phyloP scores from a whole-genome alignment of 2,329 filamentous ascomycete species.

The Blastomyces silverae region DNA sequence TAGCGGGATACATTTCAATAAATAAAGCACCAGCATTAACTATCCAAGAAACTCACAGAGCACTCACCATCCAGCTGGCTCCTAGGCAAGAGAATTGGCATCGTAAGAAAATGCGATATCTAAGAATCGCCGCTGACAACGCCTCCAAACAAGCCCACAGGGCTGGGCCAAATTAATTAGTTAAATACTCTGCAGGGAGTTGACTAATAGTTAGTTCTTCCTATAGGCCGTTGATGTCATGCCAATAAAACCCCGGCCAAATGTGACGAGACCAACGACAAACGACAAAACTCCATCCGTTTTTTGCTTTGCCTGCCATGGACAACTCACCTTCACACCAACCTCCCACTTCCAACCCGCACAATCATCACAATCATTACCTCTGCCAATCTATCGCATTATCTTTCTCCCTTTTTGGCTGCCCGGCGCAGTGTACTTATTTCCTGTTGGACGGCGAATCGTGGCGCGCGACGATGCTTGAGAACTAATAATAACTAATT shows the following conservation, averaged over 20 bases:
- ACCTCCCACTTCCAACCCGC: background rate
- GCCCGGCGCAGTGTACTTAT: slow-evolving; percentile 6
- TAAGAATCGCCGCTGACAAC: background rate
- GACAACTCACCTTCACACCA: slow-evolving; percentile 8
- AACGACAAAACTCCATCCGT: background rate
- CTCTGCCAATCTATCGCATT: background rate
- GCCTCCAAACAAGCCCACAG: background rate
- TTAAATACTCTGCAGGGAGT: background rate
- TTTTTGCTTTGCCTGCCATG: background rate
- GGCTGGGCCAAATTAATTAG: background rate
- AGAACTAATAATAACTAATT: background rate
- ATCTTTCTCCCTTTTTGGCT: background rate
- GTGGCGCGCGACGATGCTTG: slow-evolving; percentile 3
- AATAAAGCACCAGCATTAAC: too few species aligned
- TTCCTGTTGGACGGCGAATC: slow-evolving; percentile 1
- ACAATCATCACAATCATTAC: background rate
- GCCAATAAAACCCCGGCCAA: background rate
- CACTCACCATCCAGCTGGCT: background rate
- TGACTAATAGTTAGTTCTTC: background rate
- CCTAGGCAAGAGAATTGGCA: background rate
- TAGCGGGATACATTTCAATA: too few species aligned
- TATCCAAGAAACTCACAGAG: background rate
- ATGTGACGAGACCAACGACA: background rate
- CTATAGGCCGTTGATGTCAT: slow-evolving; percentile 1
- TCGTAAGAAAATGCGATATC: background rate